Conservation (phyloP, 2,329 filamentous ascomycete genomes). For the Fusarium buharicum region DNA sequence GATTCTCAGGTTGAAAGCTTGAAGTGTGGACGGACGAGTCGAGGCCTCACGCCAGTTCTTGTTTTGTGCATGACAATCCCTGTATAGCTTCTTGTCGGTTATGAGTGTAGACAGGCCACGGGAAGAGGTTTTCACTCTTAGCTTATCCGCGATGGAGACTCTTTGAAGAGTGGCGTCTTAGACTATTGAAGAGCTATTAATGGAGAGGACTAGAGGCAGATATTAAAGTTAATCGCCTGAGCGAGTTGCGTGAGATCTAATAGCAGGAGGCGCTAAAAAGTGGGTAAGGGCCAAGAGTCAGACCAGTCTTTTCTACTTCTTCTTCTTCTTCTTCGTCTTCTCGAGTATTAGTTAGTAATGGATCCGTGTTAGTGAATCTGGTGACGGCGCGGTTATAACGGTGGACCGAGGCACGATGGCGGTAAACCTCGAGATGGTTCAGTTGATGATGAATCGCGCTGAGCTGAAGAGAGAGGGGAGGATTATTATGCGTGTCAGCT, state of each 20-base stretch:
- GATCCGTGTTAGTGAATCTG: conserved; percentile 22
- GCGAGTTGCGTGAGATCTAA: not conserved
- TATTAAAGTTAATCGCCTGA: not conserved
- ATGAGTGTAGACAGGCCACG: no score
- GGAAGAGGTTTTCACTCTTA: not conserved
- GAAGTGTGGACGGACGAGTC: conserved; percentile 8
- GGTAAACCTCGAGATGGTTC: conserved; percentile 14
- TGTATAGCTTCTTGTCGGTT: not conserved
- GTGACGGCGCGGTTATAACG: conserved; percentile 18
- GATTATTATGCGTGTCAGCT: not conserved
- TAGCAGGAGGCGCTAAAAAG: conserved; percentile 17
- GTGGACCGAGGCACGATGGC: conserved; percentile 21
- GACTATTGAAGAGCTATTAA: conserved; percentile 22
- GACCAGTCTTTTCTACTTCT: conserved; percentile 6
- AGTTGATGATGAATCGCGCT: conserved; percentile 13
- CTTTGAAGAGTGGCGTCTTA: conserved; percentile 18
- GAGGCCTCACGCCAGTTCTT: conserved; percentile 2
- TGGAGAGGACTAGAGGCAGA: not conserved
- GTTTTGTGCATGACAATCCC: conserved; percentile 2
- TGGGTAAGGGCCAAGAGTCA: conserved; percentile 5
- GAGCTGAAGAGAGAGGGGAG: conserved; percentile 2
- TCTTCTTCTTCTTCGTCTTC: not conserved
- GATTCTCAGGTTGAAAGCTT: conserved; percentile 7
- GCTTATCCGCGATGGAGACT: not conserved
- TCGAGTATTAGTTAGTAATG: no score